Percentiles rank a stretch among this genome's conserved stretches.
Conservation (phyloP, 1,139 yeast genomes). For the Pichia sp. region DNA sequence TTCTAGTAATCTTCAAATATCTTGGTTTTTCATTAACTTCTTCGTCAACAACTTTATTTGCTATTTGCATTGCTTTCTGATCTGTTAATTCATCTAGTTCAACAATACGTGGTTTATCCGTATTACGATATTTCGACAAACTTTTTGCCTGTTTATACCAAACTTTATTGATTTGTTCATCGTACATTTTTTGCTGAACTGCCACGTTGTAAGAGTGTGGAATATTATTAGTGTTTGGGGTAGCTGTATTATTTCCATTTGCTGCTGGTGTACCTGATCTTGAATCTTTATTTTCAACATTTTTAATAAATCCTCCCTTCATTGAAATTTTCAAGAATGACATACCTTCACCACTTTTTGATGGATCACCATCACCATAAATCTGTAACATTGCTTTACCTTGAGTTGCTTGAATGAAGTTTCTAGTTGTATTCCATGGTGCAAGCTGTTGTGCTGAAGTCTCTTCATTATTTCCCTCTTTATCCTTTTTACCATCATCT, state of each 20-base stretch:
- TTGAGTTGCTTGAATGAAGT: constrained; percentile 89
- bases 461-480: constrained; percentile 27
- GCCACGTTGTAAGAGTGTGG: constrained; percentile 75
- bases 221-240: constrained; percentile 9
- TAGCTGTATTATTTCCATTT: background rate
- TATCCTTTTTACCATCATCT: constrained; percentile 20
- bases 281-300: constrained; percentile 16
- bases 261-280: constrained; percentile 10
- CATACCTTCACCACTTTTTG: constrained; percentile 85
- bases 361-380: constrained; percentile 96
- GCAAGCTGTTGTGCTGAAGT: constrained; percentile 80
- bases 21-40: constrained; percentile 35
- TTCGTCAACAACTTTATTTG: constrained; percentile 37
- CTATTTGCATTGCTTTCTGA: constrained; percentile 23
- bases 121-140: constrained; percentile 36
- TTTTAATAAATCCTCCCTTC: constrained; percentile 77
- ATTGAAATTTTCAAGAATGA: constrained; percentile 89
- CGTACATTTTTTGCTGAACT: constrained; percentile 85
- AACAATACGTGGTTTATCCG: constrained; percentile 31
- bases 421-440: constrained; percentile 89
- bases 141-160: constrained; percentile 84
- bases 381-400: constrained; percentile 95
- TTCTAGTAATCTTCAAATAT: constrained; percentile 70
- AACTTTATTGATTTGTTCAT: constrained; percentile 79
- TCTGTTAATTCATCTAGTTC: constrained; percentile 30